phyloP scores from a whole-genome alignment of 805 yeast genomes.

The Myxozyma udenii region DNA sequence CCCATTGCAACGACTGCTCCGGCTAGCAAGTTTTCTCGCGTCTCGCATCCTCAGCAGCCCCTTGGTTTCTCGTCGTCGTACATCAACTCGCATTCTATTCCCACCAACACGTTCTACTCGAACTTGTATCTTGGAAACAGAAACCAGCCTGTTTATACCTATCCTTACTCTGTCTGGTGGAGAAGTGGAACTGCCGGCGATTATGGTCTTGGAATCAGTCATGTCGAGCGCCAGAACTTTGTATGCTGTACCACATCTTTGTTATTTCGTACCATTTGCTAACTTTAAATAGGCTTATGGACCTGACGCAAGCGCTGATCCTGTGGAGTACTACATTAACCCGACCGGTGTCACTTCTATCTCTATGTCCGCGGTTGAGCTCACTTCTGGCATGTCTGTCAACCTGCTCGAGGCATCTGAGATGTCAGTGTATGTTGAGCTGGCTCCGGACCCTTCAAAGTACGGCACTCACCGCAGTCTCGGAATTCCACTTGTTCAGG shows the following conservation, averaged over 20 bases:
- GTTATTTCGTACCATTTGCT: conserved; percentile 37
- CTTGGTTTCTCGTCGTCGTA: conserved; percentile 4
- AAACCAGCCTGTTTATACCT: conserved; percentile 54
- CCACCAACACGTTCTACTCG: conserved; percentile 75
- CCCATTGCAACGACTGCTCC: conserved; percentile 24
- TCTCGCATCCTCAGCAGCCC: conserved; percentile 25
- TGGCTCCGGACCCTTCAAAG: conserved; percentile 16
- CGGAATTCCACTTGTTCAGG: conserved; percentile 50
- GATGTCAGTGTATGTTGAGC: conserved; percentile 30
- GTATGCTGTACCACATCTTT: too few relatives aligned
- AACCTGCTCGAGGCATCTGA: conserved; percentile 15
- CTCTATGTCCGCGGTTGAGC: conserved; percentile 53
- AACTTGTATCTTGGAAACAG: conserved; percentile 60
- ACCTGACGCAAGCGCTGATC: conserved; percentile 45
- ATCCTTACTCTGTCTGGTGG: conserved; percentile 67
- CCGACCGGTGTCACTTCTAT: conserved; percentile 57
- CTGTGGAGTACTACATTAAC: conserved; percentile 50
- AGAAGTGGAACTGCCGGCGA: conserved; percentile 49
- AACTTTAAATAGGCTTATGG: conserved; percentile 32
- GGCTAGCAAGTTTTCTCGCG: conserved; percentile 2
- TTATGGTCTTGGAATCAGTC: conserved; percentile 53
- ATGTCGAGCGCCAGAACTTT: conserved; percentile 47
- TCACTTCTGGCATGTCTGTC: conserved; percentile 40
- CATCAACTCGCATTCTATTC: conserved; percentile 46
- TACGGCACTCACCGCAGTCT: conserved; percentile 11